Evolutionary conservation across 108 stramenopile species (phyloP).

Genomic region (Skeletonema costatum): DNA sequence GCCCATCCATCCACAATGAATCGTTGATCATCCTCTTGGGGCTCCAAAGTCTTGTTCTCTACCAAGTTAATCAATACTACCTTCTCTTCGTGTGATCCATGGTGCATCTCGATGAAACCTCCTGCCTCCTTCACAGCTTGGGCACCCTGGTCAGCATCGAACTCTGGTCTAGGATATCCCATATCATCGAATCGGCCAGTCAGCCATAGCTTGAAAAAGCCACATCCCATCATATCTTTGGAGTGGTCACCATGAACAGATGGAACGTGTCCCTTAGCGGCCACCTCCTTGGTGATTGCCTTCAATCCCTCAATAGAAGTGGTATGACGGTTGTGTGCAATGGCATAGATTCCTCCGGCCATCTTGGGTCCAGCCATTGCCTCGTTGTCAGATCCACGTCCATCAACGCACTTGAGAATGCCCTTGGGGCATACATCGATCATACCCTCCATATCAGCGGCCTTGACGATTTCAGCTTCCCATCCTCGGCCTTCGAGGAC

Average conservation of each 20-base stretch:
- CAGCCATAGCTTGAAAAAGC: constrained; percentile 35
- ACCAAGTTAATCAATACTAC: constrained; percentile 33
- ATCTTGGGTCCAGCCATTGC: constrained; percentile 16
- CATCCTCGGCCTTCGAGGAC: constrained; percentile 23
- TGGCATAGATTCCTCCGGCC: constrained; percentile 31
- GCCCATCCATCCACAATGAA: constrained; percentile 34
- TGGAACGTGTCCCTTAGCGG: constrained; percentile 13
- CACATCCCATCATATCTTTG: constrained; percentile 1
- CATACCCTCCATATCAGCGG: constrained; percentile 3
- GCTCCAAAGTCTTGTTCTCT: constrained; percentile 24
- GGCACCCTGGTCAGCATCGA: constrained; percentile 32
- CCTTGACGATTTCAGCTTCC: constrained; percentile 4
- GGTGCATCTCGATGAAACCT: constrained; percentile 29
- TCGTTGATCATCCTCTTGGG: constrained; percentile 23
- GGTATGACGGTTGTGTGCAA: constrained; percentile 22
- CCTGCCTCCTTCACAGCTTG: constrained; percentile 24
- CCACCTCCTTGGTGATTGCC: constrained; percentile 12
- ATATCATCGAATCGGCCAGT: constrained; percentile 28
- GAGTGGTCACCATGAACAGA: constrained; percentile 30
- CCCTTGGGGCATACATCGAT: constrained; percentile 5
- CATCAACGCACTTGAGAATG: constrained; percentile 32
- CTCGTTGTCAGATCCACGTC: constrained; percentile 25
- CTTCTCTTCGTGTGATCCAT: constrained; percentile 24
- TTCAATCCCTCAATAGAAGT: constrained; percentile 17
- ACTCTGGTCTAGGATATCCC: constrained; percentile 31